A percentile compares a stretch with the other conserved stretches of the same genome.
Conservation (phyloP, 805 yeast genomes). For the Spathaspora passalidarum region DNA sequence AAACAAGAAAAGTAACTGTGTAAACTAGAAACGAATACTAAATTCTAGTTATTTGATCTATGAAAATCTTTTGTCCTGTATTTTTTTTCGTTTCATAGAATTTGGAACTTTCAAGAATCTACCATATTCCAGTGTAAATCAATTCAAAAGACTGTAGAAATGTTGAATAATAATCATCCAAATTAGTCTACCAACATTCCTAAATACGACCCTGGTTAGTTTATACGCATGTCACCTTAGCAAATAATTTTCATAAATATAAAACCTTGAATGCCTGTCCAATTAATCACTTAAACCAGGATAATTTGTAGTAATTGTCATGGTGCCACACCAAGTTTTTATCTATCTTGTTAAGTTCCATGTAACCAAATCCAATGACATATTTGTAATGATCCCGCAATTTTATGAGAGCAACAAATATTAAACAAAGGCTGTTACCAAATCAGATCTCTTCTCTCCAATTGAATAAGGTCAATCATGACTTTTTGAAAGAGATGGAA, state of each 20-base stretch:
- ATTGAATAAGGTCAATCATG: too few species aligned
- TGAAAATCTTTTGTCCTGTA: constrained; percentile 19
- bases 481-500: too few species aligned
- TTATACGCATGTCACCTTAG: constrained; percentile 20
- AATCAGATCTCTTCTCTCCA: too few species aligned
- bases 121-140: constrained; percentile 19
- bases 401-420: constrained; percentile 37
- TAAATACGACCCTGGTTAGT: constrained; percentile 12
- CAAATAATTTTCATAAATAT: constrained; percentile 28
- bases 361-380: constrained; percentile 49
- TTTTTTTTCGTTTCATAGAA: constrained; percentile 23
- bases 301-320: constrained; percentile 14
- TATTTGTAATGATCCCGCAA: constrained; percentile 48
- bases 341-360: constrained; percentile 31
- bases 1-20: too few species aligned
- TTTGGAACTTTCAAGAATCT: constrained; percentile 15
- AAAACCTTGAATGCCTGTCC: constrained; percentile 19
- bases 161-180: constrained; percentile 21
- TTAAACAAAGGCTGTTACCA: too few species aligned
- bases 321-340: constrained; percentile 17
- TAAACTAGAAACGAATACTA: too few species aligned
- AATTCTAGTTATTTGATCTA: constrained; percentile 27
- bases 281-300: neutral
- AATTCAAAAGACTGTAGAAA: constrained; percentile 23
- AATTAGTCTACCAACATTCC: constrained; percentile 14